These are phyloP conservation scores for Fusarium sp. DNA, from an alignment of 2,329 filamentous ascomycete species.

Conservation along the genomic window DNA sequence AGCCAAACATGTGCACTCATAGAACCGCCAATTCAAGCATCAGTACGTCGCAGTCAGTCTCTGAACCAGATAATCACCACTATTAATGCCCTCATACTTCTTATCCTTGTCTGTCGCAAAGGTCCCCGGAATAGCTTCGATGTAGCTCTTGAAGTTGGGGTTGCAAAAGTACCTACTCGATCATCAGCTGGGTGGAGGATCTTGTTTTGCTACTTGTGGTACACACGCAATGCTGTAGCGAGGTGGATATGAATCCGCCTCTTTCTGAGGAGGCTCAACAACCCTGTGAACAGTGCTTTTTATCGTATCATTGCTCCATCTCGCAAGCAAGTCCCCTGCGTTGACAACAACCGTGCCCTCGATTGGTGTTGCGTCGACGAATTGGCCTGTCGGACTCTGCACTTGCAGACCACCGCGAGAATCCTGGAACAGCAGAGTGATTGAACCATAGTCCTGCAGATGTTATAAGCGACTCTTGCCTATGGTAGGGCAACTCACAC, in stretches of 20 bases:
- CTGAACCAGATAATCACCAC: conserved; percentile 82
- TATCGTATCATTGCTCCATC: conserved; percentile 93
- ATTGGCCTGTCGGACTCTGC: conserved; percentile 76
- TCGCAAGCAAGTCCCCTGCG: conserved; percentile 83
- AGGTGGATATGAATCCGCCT: conserved; percentile 70
- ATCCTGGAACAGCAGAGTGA: conserved; percentile 71
- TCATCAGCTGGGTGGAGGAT: conserved; percentile 7
- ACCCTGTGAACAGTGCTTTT: conserved; percentile 91
- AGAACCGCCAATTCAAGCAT: not conserved
- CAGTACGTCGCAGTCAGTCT: conserved; percentile 79
- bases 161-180: conserved; percentile 82
- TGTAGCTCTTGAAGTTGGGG: conserved; percentile 77
- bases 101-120: conserved; percentile 70
- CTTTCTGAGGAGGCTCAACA: conserved; percentile 77
- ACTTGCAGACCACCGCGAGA: conserved; percentile 64
- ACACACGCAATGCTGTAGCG: conserved; percentile 85
- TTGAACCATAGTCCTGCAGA: conserved; percentile 63
- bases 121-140: conserved; percentile 84
- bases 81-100: conserved; percentile 81
- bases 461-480: not conserved
- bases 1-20: too few species aligned
- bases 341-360: conserved; percentile 86
- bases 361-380: conserved; percentile 85
- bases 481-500: conserved; percentile 47
- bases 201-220: too few species aligned